Evolutionary conservation across 2,329 filamentous ascomycete genomes (phyloP).

Genomic region (Stromatinia cepivora): DNA sequence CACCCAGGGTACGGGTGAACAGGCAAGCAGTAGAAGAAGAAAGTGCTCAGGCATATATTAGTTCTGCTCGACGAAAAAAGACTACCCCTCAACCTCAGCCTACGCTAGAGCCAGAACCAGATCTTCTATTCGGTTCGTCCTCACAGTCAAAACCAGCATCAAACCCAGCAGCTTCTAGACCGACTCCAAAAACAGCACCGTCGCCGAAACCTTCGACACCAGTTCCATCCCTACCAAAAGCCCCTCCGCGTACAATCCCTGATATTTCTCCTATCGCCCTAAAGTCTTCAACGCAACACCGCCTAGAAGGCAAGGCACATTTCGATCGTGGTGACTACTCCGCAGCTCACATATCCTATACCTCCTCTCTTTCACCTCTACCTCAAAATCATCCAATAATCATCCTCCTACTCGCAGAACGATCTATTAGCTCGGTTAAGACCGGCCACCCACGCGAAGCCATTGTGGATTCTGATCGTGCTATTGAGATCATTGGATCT

Average conservation of each 20-base stretch:
- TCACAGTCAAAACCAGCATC: conserved; percentile 40
- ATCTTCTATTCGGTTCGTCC: conserved; percentile 59
- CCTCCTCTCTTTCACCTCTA: conserved; percentile 70
- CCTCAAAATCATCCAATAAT: conserved; percentile 78
- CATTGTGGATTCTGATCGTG: conserved; percentile 79
- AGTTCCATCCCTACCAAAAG: conserved; percentile 49
- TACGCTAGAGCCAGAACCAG: conserved; percentile 52
- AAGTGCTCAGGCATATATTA: conserved; percentile 80
- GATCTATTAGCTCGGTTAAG: conserved; percentile 85
- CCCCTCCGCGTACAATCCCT: conserved; percentile 56
- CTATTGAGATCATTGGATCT: conserved; percentile 76
- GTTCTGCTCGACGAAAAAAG: conserved; percentile 78
- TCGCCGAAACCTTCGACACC: conserved; percentile 47
- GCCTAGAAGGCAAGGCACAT: conserved; percentile 78
- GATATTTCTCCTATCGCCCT: conserved; percentile 67
- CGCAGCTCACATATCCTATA: conserved; percentile 80
- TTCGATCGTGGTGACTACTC: conserved; percentile 95
- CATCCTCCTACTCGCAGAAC: conserved; percentile 89
- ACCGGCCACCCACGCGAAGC: conserved; percentile 88
- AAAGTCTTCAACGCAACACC: conserved; percentile 73
- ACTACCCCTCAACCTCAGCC: conserved; percentile 45
- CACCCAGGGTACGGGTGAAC: conserved; percentile 63
- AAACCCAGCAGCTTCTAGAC: conserved; percentile 39
- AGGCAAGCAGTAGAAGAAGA: conserved; percentile 78
- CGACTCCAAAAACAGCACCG: conserved; percentile 43